These are phyloP conservation scores for Cystobasidiaceae sp. DNA, from an alignment of 1,284 basidiomycete species.

Conservation along the genomic window DNA sequence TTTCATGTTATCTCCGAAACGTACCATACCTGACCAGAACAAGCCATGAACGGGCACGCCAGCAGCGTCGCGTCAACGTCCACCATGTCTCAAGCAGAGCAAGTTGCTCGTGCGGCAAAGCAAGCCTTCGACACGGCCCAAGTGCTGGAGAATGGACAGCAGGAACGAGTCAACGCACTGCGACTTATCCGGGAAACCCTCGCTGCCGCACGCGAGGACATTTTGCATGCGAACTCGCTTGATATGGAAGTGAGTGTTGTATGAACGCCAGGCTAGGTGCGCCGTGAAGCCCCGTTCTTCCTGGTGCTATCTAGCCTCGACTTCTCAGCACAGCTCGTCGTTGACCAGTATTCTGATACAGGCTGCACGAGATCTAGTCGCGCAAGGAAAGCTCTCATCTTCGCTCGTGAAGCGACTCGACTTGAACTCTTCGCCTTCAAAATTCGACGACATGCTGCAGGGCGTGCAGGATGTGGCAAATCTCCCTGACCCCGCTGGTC, in stretches of 20 bases:
- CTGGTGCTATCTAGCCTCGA: too few species aligned
- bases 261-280: too few species aligned
- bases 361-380: constrained; percentile 72
- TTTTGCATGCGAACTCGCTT: constrained; percentile 69
- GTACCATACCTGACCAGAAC: background rate
- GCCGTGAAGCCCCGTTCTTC: too few species aligned
- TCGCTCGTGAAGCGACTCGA: constrained; percentile 82
- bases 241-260: constrained; percentile 63
- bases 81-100: constrained; percentile 61
- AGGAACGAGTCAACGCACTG: constrained; percentile 66
- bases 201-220: constrained; percentile 58
- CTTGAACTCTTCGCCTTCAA: constrained; percentile 67
- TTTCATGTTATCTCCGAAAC: constrained; percentile 66
- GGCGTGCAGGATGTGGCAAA: constrained; percentile 81
- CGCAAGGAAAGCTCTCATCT: constrained; percentile 72
- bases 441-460: constrained; percentile 90
- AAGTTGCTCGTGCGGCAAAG: constrained; percentile 71
- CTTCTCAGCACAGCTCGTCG: too few species aligned
- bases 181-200: constrained; percentile 64
- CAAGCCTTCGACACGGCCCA: constrained; percentile 79
- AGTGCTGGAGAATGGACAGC: constrained; percentile 56
- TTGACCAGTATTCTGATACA: constrained; percentile 43
- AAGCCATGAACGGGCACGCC: constrained; percentile 11
- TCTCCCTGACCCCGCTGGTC: constrained; percentile 80
- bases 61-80: constrained; percentile 41